Conservation (phyloP, 306 rosid species). For the Prunus campanulata region DNA sequence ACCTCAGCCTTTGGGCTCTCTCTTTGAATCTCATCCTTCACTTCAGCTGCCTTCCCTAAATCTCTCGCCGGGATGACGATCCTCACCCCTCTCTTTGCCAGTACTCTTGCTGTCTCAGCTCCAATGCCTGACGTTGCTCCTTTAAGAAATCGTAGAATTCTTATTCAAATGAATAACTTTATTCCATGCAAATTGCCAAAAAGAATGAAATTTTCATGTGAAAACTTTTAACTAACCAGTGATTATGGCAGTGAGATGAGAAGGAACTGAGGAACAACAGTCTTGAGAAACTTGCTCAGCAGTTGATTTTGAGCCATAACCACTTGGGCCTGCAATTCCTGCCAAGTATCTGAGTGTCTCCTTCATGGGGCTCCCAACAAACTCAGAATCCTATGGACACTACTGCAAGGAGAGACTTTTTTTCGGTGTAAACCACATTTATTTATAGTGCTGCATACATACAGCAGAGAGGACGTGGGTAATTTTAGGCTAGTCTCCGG, state of each 20-base stretch:
- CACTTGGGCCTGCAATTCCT: conserved; percentile 97
- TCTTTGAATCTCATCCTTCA: conserved; percentile 53
- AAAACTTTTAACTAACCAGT: conserved; percentile 49
- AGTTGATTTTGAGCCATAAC: conserved; percentile 89
- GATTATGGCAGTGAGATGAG: conserved; percentile 72
- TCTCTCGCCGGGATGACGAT: conserved; percentile 86
- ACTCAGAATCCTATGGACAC: conserved; percentile 20
- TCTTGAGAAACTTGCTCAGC: conserved; percentile 79
- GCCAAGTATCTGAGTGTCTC: conserved; percentile 80
- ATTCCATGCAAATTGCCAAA: background rate
- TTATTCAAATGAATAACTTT: too few species aligned
- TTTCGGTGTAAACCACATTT: conserved; percentile 6
- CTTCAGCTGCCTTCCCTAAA: conserved; percentile 57
- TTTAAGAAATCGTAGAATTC: conserved; percentile 4
- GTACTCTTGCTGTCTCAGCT: conserved; percentile 88
- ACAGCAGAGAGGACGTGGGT: background rate
- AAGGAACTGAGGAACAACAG: conserved; percentile 28
- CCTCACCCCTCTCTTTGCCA: conserved; percentile 90
- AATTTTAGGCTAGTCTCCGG: conserved; percentile 16
- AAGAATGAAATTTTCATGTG: too few species aligned
- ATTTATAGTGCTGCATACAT: conserved; percentile 24
- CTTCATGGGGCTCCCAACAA: conserved; percentile 57
- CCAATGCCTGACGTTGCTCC: conserved; percentile 93
- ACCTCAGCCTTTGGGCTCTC: conserved; percentile 78
- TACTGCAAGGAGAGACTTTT: conserved; percentile 17